Percentiles rank a stretch among this genome's conserved stretches.
Conservation (phyloP, 2,329 filamentous ascomycete genomes). For the Fusarium chlamydosporum region DNA sequence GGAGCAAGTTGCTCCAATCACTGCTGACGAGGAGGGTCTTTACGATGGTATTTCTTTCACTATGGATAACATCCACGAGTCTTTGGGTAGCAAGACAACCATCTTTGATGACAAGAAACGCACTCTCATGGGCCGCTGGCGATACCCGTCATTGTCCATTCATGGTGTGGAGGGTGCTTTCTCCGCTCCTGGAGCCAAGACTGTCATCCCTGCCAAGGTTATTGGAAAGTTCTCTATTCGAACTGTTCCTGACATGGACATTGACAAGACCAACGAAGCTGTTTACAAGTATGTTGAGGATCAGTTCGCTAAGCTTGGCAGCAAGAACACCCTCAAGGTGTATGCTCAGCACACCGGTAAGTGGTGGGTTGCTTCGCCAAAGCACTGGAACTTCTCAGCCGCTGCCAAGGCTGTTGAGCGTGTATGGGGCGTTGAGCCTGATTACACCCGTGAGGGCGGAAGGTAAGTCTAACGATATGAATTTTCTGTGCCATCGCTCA, state of each 20-base stretch:
- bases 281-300: constrained; percentile 88
- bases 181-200: constrained; percentile 94
- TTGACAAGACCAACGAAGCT: constrained; percentile 85
- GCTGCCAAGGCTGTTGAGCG: constrained; percentile 96
- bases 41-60: constrained; percentile 94
- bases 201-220: constrained; percentile 97
- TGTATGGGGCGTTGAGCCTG: constrained; percentile 93
- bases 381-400: constrained; percentile 98
- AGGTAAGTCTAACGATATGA: constrained; percentile 66
- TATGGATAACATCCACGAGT: constrained; percentile 95
- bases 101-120: constrained; percentile 91
- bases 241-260: constrained; percentile 97
- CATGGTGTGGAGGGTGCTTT: constrained; percentile 97
- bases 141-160: constrained; percentile 91
- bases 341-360: constrained; percentile 91
- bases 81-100: constrained; percentile 87
- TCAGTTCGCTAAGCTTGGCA: constrained; percentile 86
- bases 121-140: constrained; percentile 96
- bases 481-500: constrained; percentile 33
- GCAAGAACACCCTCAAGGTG: constrained; percentile 91
- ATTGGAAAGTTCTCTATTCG: constrained; percentile 98
- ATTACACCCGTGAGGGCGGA: constrained; percentile 96
- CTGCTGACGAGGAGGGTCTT: constrained; percentile 86
- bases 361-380: constrained; percentile 98
- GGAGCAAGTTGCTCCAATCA: constrained; percentile 92